These are phyloP conservation scores for Chaetoceros muelleri DNA, from an alignment of 108 stramenopile species.

Conservation along the genomic window DNA sequence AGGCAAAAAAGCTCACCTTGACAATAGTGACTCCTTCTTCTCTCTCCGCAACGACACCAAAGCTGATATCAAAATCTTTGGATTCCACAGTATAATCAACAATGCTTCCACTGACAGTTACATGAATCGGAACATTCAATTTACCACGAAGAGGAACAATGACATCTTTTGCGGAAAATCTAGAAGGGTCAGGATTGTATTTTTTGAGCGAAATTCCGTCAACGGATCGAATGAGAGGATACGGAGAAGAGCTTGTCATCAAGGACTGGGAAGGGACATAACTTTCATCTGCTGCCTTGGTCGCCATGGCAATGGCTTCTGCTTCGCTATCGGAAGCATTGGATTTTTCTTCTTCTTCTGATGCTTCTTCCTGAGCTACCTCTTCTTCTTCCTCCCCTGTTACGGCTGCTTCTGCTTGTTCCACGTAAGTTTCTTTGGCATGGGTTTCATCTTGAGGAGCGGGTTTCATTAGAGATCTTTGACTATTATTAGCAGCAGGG, in stretches of 20 bases:
- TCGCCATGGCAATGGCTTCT: conserved; percentile 72
- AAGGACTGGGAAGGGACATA: conserved; percentile 54
- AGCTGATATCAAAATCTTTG: conserved; percentile 51
- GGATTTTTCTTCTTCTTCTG: not conserved
- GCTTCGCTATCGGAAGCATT: conserved; percentile 28
- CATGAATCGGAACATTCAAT: conserved; percentile 72
- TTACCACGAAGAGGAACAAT: conserved; percentile 57
- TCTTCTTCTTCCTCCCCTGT: conserved; percentile 8
- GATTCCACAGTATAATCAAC: conserved; percentile 63
- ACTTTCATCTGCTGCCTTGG: conserved; percentile 54
- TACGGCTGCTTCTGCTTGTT: too few species aligned
- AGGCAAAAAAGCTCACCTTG: conserved; percentile 35
- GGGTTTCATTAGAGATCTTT: too few species aligned
- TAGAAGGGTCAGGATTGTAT: conserved; percentile 30
- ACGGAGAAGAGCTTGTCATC: conserved; percentile 38
- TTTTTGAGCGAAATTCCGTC: conserved; percentile 55
- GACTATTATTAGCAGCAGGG: too few species aligned
- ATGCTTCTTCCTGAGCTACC: not conserved
- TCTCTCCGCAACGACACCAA: conserved; percentile 75
- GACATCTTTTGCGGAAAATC: conserved; percentile 65
- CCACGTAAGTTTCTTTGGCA: too few species aligned
- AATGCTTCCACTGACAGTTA: conserved; percentile 59
- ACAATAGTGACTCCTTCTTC: conserved; percentile 77
- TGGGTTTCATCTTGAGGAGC: too few species aligned
- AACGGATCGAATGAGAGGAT: conserved; percentile 47